Evolutionary conservation across 2,329 filamentous ascomycete species (phyloP).

Genomic region (Neurospora sp.): DNA sequence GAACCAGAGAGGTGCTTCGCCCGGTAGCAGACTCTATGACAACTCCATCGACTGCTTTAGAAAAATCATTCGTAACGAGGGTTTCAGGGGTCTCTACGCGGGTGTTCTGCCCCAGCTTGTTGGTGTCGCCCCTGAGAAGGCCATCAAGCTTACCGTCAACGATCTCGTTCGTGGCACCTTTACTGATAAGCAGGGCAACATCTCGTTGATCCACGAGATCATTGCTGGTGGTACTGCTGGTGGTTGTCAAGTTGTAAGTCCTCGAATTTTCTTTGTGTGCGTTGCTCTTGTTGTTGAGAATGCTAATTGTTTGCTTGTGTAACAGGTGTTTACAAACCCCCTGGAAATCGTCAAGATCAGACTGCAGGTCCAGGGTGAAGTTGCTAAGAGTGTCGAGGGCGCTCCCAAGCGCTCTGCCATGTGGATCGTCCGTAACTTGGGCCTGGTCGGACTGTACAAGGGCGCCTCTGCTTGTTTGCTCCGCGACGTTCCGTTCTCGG

Average conservation of each 20-base stretch:
- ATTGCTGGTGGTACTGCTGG: slow-evolving; percentile 83
- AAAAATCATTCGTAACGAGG: slow-evolving; percentile 91
- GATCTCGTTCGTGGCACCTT: slow-evolving; percentile 75
- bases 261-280: not conserved
- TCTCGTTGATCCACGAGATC: slow-evolving; percentile 63
- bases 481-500: slow-evolving; percentile 94
- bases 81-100: slow-evolving; percentile 81
- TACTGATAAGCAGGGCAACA: slow-evolving; percentile 64
- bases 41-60: slow-evolving; percentile 93
- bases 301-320: slow-evolving; percentile 2
- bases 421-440: slow-evolving; percentile 95
- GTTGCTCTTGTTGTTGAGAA: not conserved
- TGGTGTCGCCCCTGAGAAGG: slow-evolving; percentile 97
- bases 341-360: slow-evolving; percentile 99
- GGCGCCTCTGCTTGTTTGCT: slow-evolving; percentile 89
- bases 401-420: slow-evolving; percentile 84
- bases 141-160: slow-evolving; percentile 98
- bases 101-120: slow-evolving; percentile 92
- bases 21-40: slow-evolving; percentile 86
- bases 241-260: slow-evolving; percentile 87
- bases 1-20: slow-evolving; percentile 78
- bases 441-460: slow-evolving; percentile 92
- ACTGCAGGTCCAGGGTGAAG: slow-evolving; percentile 92
- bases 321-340: slow-evolving; percentile 91
- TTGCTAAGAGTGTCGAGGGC: slow-evolving; percentile 76